Evolutionary conservation across 2,329 filamentous ascomycete species (phyloP).

Genomic region (Sporothrix inflata): DNA sequence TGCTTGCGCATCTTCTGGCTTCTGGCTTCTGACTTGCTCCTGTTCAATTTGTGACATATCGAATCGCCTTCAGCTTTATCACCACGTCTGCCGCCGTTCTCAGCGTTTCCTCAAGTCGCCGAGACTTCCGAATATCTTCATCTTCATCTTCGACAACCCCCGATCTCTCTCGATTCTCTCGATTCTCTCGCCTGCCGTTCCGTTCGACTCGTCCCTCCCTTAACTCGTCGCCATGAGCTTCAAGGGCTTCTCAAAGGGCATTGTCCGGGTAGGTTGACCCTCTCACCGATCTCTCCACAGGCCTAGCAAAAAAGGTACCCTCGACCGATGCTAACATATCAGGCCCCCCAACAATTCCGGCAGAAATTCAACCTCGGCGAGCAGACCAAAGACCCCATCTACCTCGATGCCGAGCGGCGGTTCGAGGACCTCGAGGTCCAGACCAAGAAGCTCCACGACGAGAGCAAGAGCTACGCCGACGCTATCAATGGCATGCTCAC

Average conservation of each 20-base stretch:
- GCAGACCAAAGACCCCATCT: constrained; percentile 91
- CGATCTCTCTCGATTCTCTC: neutral
- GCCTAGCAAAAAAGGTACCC: neutral
- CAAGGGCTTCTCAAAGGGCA: constrained; percentile 91
- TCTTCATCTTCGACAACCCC: neutral
- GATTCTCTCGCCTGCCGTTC: constrained; percentile 23
- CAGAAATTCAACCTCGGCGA: constrained; percentile 94
- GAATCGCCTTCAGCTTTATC: constrained; percentile 1
- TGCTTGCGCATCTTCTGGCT: neutral
- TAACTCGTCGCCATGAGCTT: constrained; percentile 73
- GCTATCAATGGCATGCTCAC: constrained; percentile 97
- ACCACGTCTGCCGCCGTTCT: neutral
- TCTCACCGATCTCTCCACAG: neutral
- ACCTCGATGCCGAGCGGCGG: constrained; percentile 89
- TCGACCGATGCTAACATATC: neutral
- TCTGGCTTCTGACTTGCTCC: neutral
- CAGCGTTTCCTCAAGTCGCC: constrained; percentile 10
- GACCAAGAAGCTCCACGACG: constrained; percentile 95
- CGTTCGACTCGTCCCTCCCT: constrained; percentile 22
- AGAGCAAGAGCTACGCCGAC: constrained; percentile 96
- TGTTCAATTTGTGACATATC: constrained; percentile 9
- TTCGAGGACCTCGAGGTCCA: constrained; percentile 94
- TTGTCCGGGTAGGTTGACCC: constrained; percentile 72
- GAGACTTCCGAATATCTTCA: constrained; percentile 16
- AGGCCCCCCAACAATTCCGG: constrained; percentile 91